Evolutionary conservation across 2,329 filamentous ascomycete genomes (phyloP).

Genomic region (Hawksworthiomyces lignivorus): DNA sequence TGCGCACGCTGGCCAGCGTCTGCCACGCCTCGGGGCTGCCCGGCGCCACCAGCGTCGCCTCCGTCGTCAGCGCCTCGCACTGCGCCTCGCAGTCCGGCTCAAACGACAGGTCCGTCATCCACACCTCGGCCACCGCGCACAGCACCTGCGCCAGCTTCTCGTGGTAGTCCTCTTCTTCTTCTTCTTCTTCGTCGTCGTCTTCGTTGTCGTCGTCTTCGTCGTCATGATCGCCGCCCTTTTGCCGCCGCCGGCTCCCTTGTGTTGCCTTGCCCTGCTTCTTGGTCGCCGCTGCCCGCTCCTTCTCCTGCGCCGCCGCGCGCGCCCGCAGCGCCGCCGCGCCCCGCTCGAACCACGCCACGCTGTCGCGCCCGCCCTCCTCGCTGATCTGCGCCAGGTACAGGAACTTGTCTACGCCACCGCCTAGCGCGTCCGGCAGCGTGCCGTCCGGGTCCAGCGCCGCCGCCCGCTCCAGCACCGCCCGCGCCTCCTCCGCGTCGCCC

Average conservation of each 20-base stretch:
- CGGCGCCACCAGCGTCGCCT: slow-evolving; percentile 80
- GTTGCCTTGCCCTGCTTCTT: slow-evolving; percentile 20
- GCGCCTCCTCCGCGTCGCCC: slow-evolving; percentile 71
- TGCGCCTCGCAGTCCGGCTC: slow-evolving; percentile 82
- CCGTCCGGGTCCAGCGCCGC: slow-evolving; percentile 72
- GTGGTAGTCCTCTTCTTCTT: slow-evolving; percentile 53
- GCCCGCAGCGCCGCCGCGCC: slow-evolving; percentile 65
- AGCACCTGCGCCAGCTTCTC: slow-evolving; percentile 82
- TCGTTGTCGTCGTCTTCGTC: not conserved
- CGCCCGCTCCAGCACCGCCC: slow-evolving; percentile 63
- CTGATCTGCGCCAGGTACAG: slow-evolving; percentile 88
- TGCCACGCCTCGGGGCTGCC: slow-evolving; percentile 84
- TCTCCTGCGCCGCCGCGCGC: slow-evolving; percentile 26
- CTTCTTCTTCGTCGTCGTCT: slow-evolving; percentile 16
- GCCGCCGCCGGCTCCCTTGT: not conserved
- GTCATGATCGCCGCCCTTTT: not conserved
- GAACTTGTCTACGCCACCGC: slow-evolving; percentile 88
- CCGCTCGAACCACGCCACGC: slow-evolving; percentile 58
- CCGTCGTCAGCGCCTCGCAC: slow-evolving; percentile 83
- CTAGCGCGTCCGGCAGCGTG: slow-evolving; percentile 57
- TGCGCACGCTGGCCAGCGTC: slow-evolving; percentile 85
- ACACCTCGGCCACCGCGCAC: slow-evolving; percentile 90
- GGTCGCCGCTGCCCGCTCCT: slow-evolving; percentile 22
- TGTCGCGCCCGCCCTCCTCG: slow-evolving; percentile 59
- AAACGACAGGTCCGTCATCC: slow-evolving; percentile 97